A percentile compares a stretch with the other conserved stretches of the same genome.
phyloP scores from a whole-genome alignment of 257 asterid genomes.

The Avicennia marina region DNA sequence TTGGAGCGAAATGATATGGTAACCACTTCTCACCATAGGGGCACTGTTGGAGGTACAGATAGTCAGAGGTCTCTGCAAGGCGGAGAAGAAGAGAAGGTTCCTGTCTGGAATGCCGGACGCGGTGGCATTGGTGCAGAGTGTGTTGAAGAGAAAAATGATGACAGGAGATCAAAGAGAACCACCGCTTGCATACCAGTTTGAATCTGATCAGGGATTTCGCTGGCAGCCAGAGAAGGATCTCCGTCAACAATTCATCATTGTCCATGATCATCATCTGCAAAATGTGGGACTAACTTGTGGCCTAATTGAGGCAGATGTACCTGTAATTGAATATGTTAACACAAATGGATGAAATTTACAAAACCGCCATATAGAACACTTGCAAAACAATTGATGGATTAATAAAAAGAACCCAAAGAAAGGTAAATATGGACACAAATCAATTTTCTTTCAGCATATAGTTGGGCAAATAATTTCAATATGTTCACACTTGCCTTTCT shows the following conservation, averaged over 20 bases:
- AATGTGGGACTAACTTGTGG: not conserved
- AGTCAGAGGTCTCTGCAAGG: conserved; percentile 11
- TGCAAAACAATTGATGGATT: not conserved
- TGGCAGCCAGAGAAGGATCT: conserved; percentile 31
- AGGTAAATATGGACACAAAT: not conserved
- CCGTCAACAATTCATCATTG: conserved; percentile 18
- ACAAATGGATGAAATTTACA: not conserved
- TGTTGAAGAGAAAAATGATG: conserved; percentile 27
- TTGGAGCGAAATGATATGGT: conserved; percentile 17
- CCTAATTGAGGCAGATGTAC: not conserved
- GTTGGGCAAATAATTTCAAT: not conserved
- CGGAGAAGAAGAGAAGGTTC: conserved; percentile 25
- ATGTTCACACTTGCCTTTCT: too few species aligned
- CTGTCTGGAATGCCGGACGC: not conserved
- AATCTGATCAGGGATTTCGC: conserved; percentile 34
- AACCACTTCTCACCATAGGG: conserved; percentile 7
- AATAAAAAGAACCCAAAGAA: not conserved
- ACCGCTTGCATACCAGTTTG: conserved; percentile 31
- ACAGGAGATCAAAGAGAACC: conserved; percentile 29
- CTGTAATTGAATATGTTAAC: not conserved
- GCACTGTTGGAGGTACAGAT: conserved; percentile 18
- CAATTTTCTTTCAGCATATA: conserved; percentile 9
- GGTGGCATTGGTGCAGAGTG: conserved; percentile 21
- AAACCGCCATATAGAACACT: not conserved
- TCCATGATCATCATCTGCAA: conserved; percentile 14